Evolutionary conservation across 1,284 basidiomycete genomes (phyloP), one percentile per base, ranked within the genome.

Genomic region (Singerocomus inundabilis): DNA sequence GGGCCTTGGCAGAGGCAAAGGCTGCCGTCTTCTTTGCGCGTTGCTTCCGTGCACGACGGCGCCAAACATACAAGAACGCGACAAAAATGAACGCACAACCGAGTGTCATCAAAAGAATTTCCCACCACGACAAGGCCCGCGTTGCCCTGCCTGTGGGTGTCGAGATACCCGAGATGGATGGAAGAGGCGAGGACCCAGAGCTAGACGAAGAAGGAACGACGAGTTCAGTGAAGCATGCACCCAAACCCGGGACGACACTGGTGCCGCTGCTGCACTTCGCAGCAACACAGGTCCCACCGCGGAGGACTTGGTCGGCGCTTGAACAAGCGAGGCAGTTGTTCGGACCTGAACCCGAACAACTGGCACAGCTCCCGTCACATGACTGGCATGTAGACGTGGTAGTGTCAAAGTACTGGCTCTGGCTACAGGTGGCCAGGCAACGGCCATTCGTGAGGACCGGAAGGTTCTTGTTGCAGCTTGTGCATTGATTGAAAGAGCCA

Each of bases 31-130:
- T 72, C 61, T 84, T 75, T 13, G 78, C 79, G 21, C 88, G 80
- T 61, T 78, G 76, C 60, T 82, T 84, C 64, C 82, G 79, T 36
- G 81, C 81, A 35, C 78, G 80, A 28, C 85, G 76, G 34, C 89
- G 80, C 80, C 82, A 89, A 58, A 75, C 75, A 70, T 81, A 75
- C 49, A 91, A 58, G 54, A 88, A 62, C 35, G 79, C 67, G 33
- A 89, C 52, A 63, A 89, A 85, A 65, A 91, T 84, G 69, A 88
- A 85, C 11, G 84, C 81, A 63, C 85, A 88, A 7, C 88, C 88
- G 29, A 89, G 77, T 1, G 84, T 74, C 85, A 91, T 90, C 52
- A 91, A 77, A 35, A 90, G 73, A 56, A 90, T 90, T 68, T 91
- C 75, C 88, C 89, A 91, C 86, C 88, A 89, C 52, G 73, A 70